A percentile compares a stretch with the other conserved stretches of the same genome.
phyloP scores from a whole-genome alignment of 768 basidiomycete genomes.

The Tulasnella sp. region DNA sequence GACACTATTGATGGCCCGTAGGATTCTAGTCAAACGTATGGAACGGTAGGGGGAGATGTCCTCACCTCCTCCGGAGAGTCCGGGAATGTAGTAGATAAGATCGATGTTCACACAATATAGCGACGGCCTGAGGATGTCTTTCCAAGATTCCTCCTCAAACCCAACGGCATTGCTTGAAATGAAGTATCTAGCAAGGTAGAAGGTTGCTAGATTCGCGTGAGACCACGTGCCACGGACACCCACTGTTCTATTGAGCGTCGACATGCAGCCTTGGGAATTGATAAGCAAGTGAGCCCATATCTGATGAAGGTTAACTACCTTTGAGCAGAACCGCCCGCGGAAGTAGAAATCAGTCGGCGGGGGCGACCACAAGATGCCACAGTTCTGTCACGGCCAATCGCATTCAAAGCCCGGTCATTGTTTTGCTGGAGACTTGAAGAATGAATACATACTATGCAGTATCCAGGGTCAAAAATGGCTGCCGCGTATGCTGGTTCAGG shows the following conservation, averaged over 20 bases:
- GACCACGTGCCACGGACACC: background rate
- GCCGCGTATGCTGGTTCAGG: conserved; percentile 26
- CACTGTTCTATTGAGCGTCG: background rate
- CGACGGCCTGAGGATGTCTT: too few species aligned
- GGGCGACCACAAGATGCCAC: background rate
- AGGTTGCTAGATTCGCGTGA: background rate
- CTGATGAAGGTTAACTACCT: background rate
- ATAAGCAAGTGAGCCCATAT: background rate
- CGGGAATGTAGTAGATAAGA: too few species aligned
- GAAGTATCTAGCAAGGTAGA: background rate
- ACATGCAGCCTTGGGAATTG: background rate
- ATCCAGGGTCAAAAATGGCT: conserved; percentile 11
- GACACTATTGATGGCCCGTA: background rate
- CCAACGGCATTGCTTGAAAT: too few species aligned
- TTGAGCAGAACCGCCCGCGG: background rate
- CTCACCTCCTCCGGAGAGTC: too few species aligned
- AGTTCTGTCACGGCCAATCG: background rate
- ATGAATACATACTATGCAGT: conserved; percentile 14
- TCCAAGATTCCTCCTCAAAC: too few species aligned
- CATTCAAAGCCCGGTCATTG: too few species aligned
- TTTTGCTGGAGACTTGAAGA: too few species aligned
- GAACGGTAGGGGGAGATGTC: too few species aligned
- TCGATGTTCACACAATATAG: too few species aligned
- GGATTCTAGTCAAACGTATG: too few species aligned
- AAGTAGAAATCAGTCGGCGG: background rate